Percentiles rank a stretch among this genome's conserved stretches.
These are phyloP conservation scores for Thraustochytrium sp. DNA, from an alignment of 352 stramenopile species.

Conservation along the genomic window DNA sequence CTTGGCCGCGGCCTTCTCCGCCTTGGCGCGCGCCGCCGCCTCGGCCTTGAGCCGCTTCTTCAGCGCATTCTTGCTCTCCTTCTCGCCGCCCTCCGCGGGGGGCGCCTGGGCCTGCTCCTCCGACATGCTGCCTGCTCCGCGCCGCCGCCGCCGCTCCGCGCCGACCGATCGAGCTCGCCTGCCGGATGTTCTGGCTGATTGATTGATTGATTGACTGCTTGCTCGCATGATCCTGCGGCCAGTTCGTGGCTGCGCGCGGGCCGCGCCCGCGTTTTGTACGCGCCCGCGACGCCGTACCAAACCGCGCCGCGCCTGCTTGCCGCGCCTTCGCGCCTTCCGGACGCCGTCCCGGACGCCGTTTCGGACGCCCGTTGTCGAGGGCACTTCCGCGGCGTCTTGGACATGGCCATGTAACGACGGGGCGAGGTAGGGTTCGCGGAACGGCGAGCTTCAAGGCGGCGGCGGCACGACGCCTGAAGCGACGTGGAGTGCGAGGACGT, in stretches of 20 bases:
- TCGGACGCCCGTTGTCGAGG: neutral
- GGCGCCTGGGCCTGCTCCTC: neutral
- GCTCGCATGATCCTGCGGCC: too few species aligned
- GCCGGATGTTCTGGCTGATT: neutral
- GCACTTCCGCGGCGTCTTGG: neutral
- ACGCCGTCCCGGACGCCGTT: neutral
- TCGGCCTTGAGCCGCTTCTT: conserved; percentile 96
- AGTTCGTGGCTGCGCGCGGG: too few species aligned
- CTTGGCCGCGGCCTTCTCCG: conserved; percentile 73
- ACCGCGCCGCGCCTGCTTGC: neutral
- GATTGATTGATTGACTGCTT: too few species aligned
- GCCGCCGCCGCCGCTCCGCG: neutral
- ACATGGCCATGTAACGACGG: neutral
- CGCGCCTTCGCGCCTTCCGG: neutral
- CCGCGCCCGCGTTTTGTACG: too few species aligned
- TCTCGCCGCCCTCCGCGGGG: conserved; percentile 41
- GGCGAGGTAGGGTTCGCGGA: neutral
- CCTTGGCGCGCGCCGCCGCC: conserved; percentile 84
- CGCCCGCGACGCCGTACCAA: too few species aligned
- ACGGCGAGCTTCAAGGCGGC: neutral
- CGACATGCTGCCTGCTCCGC: neutral
- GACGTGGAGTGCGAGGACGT: neutral
- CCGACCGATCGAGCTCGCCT: neutral
- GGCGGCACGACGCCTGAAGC: neutral
- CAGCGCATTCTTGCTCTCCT: conserved; percentile 93